Conservation (phyloP, 2,329 filamentous ascomycete genomes). For the Myriangium duriaei region DNA sequence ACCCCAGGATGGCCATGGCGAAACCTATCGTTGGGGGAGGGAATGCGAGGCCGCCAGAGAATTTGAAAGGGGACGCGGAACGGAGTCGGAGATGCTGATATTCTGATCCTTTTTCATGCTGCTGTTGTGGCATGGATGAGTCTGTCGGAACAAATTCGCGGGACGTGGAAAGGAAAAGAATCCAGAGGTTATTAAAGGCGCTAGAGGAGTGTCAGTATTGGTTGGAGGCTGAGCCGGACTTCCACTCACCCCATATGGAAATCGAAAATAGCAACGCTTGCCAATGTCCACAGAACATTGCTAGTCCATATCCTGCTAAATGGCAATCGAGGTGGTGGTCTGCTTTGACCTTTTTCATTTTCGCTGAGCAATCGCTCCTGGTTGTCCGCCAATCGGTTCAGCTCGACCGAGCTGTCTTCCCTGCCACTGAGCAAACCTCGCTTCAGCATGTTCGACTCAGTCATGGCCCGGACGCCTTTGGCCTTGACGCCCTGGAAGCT, state of each 20-base stretch:
- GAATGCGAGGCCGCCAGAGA: constrained; percentile 63
- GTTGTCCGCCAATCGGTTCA: constrained; percentile 21
- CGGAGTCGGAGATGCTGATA: not conserved
- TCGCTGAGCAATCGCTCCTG: constrained; percentile 20
- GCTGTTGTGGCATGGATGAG: constrained; percentile 22
- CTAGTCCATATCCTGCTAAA: constrained; percentile 41
- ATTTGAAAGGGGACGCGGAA: constrained; percentile 38
- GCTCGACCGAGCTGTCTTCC: constrained; percentile 20
- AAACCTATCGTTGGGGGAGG: constrained; percentile 59
- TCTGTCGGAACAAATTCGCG: constrained; percentile 34
- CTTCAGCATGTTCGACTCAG: constrained; percentile 16
- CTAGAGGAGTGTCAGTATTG: constrained; percentile 18
- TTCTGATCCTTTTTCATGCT: constrained; percentile 25
- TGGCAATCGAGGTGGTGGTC: constrained; percentile 30
- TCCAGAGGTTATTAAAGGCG: constrained; percentile 65
- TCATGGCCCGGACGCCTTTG: constrained; percentile 17
- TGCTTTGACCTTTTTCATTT: constrained; percentile 18
- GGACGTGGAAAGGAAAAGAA: constrained; percentile 63
- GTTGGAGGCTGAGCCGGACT: not conserved
- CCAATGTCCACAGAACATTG: constrained; percentile 44
- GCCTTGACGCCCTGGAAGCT: constrained; percentile 10
- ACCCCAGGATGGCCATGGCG: constrained; percentile 63
- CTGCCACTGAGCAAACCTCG: constrained; percentile 21
- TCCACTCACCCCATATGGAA: constrained; percentile 46
- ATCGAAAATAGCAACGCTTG: constrained; percentile 56